Percentiles rank a stretch among this genome's conserved stretches.
phyloP scores from a whole-genome alignment of 139 green algal genomes.

The Coelastrella sp. region DNA sequence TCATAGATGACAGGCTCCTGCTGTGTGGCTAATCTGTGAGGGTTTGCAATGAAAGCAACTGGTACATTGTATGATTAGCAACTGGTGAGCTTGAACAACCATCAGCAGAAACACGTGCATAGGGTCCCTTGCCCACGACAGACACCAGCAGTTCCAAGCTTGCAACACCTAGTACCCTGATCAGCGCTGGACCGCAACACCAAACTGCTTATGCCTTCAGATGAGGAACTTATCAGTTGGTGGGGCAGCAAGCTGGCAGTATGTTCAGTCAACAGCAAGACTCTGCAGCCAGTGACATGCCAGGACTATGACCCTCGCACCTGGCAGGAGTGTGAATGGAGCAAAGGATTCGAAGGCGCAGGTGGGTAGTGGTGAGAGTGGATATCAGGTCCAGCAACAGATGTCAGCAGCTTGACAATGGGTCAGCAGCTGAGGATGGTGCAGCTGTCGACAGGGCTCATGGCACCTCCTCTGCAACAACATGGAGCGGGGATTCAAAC shows the following conservation, averaged over 20 bases:
- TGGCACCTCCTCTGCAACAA: conserved; percentile 10
- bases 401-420: conserved; percentile 4
- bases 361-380: conserved; percentile 16
- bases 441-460: no score
- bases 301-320: conserved; percentile 49
- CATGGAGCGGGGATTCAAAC: no score
- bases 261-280: conserved; percentile 36
- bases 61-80: no score
- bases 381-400: conserved; percentile 3
- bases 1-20: neutral
- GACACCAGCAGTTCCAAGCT: no score
- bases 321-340: conserved; percentile 50
- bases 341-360: conserved; percentile 48
- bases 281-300: conserved; percentile 43
- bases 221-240: conserved; percentile 46
- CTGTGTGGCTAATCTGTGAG: no score
- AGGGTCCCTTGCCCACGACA: no score
- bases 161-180: no score
- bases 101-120: no score
- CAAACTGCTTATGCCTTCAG: neutral
- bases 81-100: no score
- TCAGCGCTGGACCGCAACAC: no score
- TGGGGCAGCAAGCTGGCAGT: conserved; percentile 47
- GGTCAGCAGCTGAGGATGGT: no score
- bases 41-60: no score